Evolutionary conservation across 139 green algal species (phyloP).

Genomic region (Yamagishiella unicocca): DNA sequence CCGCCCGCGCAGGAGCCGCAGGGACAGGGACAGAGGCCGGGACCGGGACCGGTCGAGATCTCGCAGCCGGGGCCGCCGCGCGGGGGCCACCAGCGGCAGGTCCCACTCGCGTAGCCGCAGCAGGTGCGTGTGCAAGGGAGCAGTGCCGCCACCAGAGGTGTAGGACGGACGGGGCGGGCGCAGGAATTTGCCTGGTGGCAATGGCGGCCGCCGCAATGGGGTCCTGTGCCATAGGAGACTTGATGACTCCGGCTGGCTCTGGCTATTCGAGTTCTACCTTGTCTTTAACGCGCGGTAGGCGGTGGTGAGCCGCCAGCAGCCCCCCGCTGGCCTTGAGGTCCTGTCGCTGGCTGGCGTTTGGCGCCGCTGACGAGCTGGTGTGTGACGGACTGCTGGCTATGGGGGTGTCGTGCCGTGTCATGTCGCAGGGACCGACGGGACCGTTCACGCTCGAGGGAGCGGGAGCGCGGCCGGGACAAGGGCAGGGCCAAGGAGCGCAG

Average conservation of each 20-base stretch:
- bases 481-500: background rate
- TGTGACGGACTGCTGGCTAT: background rate
- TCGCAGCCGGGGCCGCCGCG: background rate
- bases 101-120: background rate
- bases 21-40: background rate
- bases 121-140: too few relatives aligned
- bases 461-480: conserved; percentile 6
- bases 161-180: too few relatives aligned
- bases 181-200: background rate
- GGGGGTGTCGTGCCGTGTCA: background rate
- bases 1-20: background rate
- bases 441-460: background rate
- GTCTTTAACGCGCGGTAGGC: too few relatives aligned
- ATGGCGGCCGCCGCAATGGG: background rate
- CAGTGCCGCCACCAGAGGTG: too few relatives aligned
- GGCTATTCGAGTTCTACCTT: background rate
- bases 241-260: background rate
- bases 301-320: background rate
- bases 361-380: background rate
- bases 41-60: background rate
- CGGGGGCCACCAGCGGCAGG: background rate
- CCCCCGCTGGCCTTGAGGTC: background rate
- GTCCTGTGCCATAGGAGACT: background rate
- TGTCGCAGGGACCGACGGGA: background rate
- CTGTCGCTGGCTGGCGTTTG: background rate